Percentiles rank a stretch among this genome's conserved stretches.
Conservation (phyloP, 202 grass and related monocot species). For the Saccharum hybrid region DNA sequence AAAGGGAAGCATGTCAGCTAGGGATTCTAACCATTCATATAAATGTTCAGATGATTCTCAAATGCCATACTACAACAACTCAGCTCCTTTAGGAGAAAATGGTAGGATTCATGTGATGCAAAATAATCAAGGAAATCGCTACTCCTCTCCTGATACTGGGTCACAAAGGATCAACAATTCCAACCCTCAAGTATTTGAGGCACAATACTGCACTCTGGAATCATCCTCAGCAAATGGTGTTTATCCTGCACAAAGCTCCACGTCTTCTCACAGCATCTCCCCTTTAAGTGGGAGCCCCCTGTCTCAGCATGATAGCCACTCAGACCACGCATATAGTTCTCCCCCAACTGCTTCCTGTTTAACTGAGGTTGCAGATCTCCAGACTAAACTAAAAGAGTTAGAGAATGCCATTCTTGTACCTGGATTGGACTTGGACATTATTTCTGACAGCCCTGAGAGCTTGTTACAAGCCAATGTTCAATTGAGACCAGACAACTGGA, state of each 20-base stretch:
- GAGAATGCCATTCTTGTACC: slow-evolving; percentile 77
- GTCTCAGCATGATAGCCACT: slow-evolving; percentile 63
- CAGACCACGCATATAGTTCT: slow-evolving; percentile 64
- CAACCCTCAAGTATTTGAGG: slow-evolving; percentile 43
- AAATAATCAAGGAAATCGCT: slow-evolving; percentile 39
- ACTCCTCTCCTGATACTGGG: slow-evolving; percentile 49
- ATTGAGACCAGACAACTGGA: slow-evolving; percentile 53
- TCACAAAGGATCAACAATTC: slow-evolving; percentile 39
- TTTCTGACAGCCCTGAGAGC: slow-evolving; percentile 55
- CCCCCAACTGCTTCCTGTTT: slow-evolving; percentile 73
- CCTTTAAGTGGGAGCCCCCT: slow-evolving; percentile 68
- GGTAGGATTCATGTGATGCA: slow-evolving; percentile 33
- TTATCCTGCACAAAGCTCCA: slow-evolving; percentile 59
- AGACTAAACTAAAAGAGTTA: slow-evolving; percentile 69
- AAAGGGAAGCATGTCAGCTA: slow-evolving; percentile 44
- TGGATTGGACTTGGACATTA: slow-evolving; percentile 44
- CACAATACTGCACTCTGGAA: slow-evolving; percentile 73
- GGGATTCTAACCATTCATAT: slow-evolving; percentile 45
- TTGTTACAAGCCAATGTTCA: slow-evolving; percentile 25
- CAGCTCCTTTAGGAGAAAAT: slow-evolving; percentile 41
- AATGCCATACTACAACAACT: slow-evolving; percentile 46
- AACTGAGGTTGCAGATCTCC: slow-evolving; percentile 66
- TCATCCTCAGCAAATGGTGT: slow-evolving; percentile 60
- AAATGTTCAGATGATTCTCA: slow-evolving; percentile 40
- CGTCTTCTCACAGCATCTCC: slow-evolving; percentile 69